Evolutionary conservation across 2,329 filamentous ascomycete species (phyloP), one percentile per base, ranked within the genome.

Genomic region (Acephala macrosclerotiorum): DNA sequence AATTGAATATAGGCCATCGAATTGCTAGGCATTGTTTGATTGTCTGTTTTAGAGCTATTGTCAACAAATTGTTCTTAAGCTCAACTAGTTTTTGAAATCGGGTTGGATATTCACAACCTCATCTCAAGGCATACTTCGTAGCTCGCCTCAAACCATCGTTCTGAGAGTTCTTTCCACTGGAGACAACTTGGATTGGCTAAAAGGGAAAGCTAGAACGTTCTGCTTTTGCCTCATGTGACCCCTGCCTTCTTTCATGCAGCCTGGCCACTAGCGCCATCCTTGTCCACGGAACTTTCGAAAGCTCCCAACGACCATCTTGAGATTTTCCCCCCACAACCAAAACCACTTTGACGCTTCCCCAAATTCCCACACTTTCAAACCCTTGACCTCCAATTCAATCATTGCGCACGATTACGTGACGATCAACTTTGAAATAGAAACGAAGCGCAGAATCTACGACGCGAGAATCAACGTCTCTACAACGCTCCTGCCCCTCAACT

Each of bases 401-500:
- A 51, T 63, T 66, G 64, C 66, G 64, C 64, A 63, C 64, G 63
- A 8, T 38, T 25, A 38, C 35, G n/a, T 38, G 6, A 14, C 35
- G 55, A 57, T 38, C 55, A 3, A 12, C 33, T 57, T 42, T 56
- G 49, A 53, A 61, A 59, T 22, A 57, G 59, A 63, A 57, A 63
- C 59, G 47, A 56, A 29, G 55, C 60, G 25, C 42, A 47, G 26
- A 65, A 60, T 29, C 53, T 56, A 68, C 47, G 38, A 40, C 38
- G 40, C 22, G 26, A 33, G 36, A 55, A 63, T 29, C 61, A 63
- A 63, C 33, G 47, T 40, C 45, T 60, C 47, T 55, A n/a, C 45
- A 49, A 60, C 49, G 25, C 68, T 59, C 66, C 65, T 68, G 47
- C 67, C 68, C 70, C 68, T 66, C 68, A 56, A 66, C 62, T 64